phyloP scores from a whole-genome alignment of 2,329 filamentous ascomycete genomes.

The Colletotrichum plurivorum region DNA sequence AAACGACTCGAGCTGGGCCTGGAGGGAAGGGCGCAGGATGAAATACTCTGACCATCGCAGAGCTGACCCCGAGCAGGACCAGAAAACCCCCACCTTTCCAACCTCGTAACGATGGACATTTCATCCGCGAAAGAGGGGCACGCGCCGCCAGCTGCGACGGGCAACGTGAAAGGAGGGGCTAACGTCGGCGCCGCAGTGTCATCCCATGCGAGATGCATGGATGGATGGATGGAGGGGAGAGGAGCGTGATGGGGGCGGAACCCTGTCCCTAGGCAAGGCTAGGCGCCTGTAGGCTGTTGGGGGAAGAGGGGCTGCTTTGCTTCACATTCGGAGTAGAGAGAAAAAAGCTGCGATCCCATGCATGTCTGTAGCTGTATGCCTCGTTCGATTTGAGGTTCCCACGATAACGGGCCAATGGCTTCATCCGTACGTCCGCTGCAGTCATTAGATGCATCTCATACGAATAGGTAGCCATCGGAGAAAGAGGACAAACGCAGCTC shows the following conservation, averaged over 20 bases:
- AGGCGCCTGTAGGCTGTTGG: slow-evolving; percentile 17
- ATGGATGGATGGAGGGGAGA: slow-evolving; percentile 10
- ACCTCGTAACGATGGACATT: slow-evolving; percentile 19
- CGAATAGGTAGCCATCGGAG: background rate
- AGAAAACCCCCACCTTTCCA: slow-evolving; percentile 31
- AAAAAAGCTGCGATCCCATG: background rate
- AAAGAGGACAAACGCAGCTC: background rate
- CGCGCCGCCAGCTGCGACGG: slow-evolving; percentile 23
- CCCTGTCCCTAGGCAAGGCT: slow-evolving; percentile 25
- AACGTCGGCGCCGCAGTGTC: slow-evolving; percentile 31
- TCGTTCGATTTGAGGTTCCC: slow-evolving; percentile 10
- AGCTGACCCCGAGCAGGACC: slow-evolving; percentile 10
- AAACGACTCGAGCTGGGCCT: background rate
- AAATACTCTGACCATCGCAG: slow-evolving; percentile 39
- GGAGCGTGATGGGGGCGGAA: slow-evolving; percentile 6
- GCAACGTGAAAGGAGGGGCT: slow-evolving; percentile 28
- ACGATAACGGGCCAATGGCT: slow-evolving; percentile 6
- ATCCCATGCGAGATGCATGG: slow-evolving; percentile 26
- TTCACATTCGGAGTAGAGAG: no score
- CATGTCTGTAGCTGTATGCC: background rate
- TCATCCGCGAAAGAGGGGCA: slow-evolving; percentile 38
- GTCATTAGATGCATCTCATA: background rate
- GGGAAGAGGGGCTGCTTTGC: no score
- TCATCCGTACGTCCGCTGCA: slow-evolving; percentile 12
- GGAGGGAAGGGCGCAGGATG: slow-evolving; percentile 31